Percentiles rank a stretch among this genome's conserved stretches.
phyloP scores from a whole-genome alignment of 495 filamentous ascomycete genomes.

The Diplogelasinospora grovesii region DNA sequence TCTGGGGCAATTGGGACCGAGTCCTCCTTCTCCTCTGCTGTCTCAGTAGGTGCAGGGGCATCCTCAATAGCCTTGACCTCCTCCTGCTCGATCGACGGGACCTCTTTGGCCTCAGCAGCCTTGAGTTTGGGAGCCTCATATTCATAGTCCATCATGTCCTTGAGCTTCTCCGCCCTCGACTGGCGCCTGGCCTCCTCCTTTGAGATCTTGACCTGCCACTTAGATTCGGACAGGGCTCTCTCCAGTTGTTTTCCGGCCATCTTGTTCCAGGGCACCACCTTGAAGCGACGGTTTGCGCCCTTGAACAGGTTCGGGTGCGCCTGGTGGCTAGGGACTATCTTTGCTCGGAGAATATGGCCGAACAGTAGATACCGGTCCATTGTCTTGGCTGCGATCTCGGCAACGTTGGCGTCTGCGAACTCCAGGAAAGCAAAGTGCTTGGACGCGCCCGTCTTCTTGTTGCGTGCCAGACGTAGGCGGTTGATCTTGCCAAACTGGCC shows the following conservation, averaged over 20 bases:
- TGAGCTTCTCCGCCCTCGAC: constrained; percentile 63
- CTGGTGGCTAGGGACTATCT: constrained; percentile 65
- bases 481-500: constrained; percentile 86
- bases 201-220: constrained; percentile 67
- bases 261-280: constrained; percentile 75
- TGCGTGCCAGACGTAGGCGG: constrained; percentile 79
- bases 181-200: constrained; percentile 62
- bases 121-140: constrained; percentile 69
- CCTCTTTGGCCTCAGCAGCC: constrained; percentile 41
- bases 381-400: constrained; percentile 81
- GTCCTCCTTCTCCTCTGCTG: constrained; percentile 7
- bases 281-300: constrained; percentile 82
- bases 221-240: constrained; percentile 57
- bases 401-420: constrained; percentile 70
- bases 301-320: constrained; percentile 77
- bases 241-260: constrained; percentile 69
- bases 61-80: constrained; percentile 26
- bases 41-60: too few relatives aligned
- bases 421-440: constrained; percentile 94
- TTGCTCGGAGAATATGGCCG: constrained; percentile 83
- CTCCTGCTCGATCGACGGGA: constrained; percentile 30
- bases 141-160: constrained; percentile 77
- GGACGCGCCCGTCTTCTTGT: constrained; percentile 76
- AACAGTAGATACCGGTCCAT: constrained; percentile 98
- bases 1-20: constrained; percentile 4